These are phyloP conservation scores for Meyerozyma guilliermondii DNA, from an alignment of 1,139 yeast genomes.

Conservation along the genomic window DNA sequence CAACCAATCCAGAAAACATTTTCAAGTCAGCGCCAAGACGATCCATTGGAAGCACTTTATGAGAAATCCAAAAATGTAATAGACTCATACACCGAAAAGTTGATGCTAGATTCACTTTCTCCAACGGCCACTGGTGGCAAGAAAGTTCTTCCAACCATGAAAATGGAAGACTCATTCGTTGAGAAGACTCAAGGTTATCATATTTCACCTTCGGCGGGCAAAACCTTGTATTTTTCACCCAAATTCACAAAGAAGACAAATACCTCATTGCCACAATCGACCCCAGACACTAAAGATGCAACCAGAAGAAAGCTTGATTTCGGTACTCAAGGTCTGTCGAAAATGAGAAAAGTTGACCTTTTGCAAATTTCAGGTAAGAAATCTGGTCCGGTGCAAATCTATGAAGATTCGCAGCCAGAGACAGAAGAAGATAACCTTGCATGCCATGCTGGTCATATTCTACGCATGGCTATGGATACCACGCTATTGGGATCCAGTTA, in stretches of 20 bases:
- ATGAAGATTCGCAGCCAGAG: conserved; percentile 5
- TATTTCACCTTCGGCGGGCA: conserved; percentile 27
- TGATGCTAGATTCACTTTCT: not conserved
- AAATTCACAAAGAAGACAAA: conserved; percentile 16
- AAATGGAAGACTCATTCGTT: not conserved
- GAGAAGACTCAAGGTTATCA: conserved; percentile 3
- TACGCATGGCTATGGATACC: conserved; percentile 47
- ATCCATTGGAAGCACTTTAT: conserved; percentile 20
- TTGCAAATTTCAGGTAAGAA: not conserved
- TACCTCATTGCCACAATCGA: conserved; percentile 13
- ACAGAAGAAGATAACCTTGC: conserved; percentile 33
- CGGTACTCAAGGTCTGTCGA: not conserved
- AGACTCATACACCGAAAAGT: not conserved
- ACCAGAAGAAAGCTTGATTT: not conserved
- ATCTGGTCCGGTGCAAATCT: not conserved
- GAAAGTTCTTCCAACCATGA: not conserved
- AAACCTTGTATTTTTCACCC: conserved; percentile 29
- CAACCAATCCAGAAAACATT: conserved; percentile 13
- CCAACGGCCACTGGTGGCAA: not conserved
- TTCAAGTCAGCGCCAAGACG: conserved; percentile 9
- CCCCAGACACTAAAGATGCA: conserved; percentile 16
- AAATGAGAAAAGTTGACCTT: not conserved
- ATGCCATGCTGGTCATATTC: conserved; percentile 44
- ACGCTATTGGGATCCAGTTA: conserved; percentile 42
- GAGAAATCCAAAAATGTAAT: not conserved